Conservation (phyloP, 441 rosid genomes). For the Breynia disticha region DNA sequence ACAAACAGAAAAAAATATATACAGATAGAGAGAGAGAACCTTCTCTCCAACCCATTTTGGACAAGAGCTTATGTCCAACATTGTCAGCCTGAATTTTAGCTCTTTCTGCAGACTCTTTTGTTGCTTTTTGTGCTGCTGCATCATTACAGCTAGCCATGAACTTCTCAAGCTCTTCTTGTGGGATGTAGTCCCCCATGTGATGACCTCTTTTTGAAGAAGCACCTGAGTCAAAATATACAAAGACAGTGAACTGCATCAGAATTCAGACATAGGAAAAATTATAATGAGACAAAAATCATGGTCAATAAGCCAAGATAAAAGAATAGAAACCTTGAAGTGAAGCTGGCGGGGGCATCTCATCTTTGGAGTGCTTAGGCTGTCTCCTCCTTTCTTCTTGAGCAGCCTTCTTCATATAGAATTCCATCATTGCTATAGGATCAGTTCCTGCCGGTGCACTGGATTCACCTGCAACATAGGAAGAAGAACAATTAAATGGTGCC, state of each 20-base stretch:
- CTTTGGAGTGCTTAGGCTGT: slow-evolving; percentile 86
- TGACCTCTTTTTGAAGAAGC: slow-evolving; percentile 61
- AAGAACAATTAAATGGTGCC: not conserved
- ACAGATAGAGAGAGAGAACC: slow-evolving; percentile 30
- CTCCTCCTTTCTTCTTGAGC: slow-evolving; percentile 88
- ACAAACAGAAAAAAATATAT: not conserved
- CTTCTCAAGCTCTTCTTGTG: slow-evolving; percentile 85
- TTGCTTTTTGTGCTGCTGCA: slow-evolving; percentile 53
- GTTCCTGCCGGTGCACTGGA: slow-evolving; percentile 40
- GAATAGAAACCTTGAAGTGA: slow-evolving; percentile 62
- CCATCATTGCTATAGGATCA: slow-evolving; percentile 98
- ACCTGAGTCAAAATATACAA: slow-evolving; percentile 2
- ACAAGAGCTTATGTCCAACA: slow-evolving; percentile 86
- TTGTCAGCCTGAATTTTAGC: slow-evolving; percentile 91
- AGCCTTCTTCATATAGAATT: slow-evolving; percentile 93
- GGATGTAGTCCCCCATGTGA: slow-evolving; percentile 99
- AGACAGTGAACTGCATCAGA: too few relatives aligned
- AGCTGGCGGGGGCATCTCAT: slow-evolving; percentile 98
- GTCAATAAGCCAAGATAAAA: too few relatives aligned
- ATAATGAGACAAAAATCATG: too few relatives aligned
- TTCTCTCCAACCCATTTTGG: slow-evolving; percentile 99
- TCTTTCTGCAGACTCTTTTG: slow-evolving; percentile 63
- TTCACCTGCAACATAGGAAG: slow-evolving; percentile 26
- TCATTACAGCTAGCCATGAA: slow-evolving; percentile 79
- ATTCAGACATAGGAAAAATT: too few relatives aligned